Conservation (phyloP, 768 basidiomycete species). For the Mrakia blollopis region DNA sequence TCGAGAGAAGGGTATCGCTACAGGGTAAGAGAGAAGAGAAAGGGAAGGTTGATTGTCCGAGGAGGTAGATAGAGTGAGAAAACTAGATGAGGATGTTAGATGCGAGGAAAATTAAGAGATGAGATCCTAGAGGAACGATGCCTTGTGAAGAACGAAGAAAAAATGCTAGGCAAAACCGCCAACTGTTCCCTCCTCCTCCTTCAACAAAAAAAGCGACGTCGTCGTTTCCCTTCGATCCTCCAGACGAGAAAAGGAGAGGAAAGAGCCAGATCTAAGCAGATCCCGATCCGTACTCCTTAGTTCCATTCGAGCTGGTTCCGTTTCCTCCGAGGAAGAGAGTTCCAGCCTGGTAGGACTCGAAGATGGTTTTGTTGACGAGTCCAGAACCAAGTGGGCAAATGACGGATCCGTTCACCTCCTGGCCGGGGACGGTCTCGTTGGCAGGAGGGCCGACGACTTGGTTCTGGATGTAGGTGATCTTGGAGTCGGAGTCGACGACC, state of each 20-base stretch:
- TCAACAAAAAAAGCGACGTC: not conserved
- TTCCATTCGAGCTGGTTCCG: not conserved
- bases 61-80: not conserved
- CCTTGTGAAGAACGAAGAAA: not conserved
- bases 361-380: constrained; percentile 1
- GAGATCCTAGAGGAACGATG: not conserved
- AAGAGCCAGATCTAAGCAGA: not conserved
- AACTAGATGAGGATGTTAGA: not conserved
- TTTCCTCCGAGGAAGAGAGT: not conserved
- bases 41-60: not conserved
- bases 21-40: not conserved
- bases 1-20: not conserved
- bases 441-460: constrained; percentile 5
- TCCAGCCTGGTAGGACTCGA: constrained; percentile 1
- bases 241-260: not conserved
- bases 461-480: constrained; percentile 26
- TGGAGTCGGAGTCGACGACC: constrained; percentile 15
- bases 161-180: not conserved
- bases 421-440: constrained; percentile 5
- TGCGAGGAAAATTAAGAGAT: not conserved
- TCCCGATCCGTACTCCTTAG: not conserved
- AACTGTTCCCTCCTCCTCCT: not conserved
- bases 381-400: not conserved
- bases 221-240: not conserved
- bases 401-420: constrained; percentile 25